phyloP scores from a whole-genome alignment of 164 flowering plant genomes.

The Macadamia tetraphylla region DNA sequence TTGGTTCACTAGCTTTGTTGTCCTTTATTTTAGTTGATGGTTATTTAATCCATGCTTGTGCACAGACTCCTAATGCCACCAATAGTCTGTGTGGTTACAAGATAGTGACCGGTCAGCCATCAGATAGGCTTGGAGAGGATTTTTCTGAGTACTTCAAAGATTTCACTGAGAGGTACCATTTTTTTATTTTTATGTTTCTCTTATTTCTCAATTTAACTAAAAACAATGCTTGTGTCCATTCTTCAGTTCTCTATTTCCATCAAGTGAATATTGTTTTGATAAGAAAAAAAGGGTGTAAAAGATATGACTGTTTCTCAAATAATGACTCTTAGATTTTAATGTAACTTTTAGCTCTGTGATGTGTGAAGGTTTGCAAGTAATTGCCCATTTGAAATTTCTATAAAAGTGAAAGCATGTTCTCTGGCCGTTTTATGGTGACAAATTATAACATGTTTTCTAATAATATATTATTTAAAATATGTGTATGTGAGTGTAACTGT shows the following conservation, averaged over 20 bases:
- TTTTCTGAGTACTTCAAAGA: conserved; percentile 81
- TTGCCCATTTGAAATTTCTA: background rate
- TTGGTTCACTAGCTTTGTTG: background rate
- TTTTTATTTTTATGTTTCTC: background rate
- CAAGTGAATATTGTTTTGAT: too few species aligned
- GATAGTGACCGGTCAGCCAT: conserved; percentile 98
- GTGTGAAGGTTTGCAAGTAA: background rate
- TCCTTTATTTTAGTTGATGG: conserved; percentile 5
- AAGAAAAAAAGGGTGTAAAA: too few species aligned
- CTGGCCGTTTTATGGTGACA: background rate
- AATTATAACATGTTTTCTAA: background rate
- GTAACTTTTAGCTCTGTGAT: background rate
- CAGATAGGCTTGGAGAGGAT: conserved; percentile 98
- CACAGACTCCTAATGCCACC: conserved; percentile 93
- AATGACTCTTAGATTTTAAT: too few species aligned
- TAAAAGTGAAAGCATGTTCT: background rate
- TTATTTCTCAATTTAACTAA: background rate
- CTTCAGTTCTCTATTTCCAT: too few species aligned
- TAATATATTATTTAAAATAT: too few species aligned
- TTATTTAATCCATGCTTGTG: conserved; percentile 4
- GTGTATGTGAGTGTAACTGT: too few species aligned
- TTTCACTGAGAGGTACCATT: conserved; percentile 73
- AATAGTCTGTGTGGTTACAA: conserved; percentile 95
- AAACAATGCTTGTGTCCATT: too few species aligned
- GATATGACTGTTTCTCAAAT: too few species aligned